A percentile compares a stretch with the other conserved stretches of the same genome.
Evolutionary conservation across 176 grass and related monocot genomes (phyloP).

Genomic region (Luzula sylvatica): DNA sequence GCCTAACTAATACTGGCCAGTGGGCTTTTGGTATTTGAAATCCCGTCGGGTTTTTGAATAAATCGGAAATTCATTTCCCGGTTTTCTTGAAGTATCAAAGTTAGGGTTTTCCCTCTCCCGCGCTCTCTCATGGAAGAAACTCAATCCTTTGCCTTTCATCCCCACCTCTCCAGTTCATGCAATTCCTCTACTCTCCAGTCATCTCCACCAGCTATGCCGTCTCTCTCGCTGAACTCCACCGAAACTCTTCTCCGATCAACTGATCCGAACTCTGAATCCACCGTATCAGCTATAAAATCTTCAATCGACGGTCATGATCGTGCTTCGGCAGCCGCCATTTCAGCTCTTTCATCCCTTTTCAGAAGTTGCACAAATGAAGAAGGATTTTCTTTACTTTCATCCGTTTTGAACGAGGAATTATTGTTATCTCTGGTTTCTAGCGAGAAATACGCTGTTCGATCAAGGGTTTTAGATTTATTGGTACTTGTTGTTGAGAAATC

Average conservation of each 20-base stretch:
- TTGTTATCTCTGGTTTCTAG: slow-evolving; percentile 25
- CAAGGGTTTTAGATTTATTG: slow-evolving; percentile 27
- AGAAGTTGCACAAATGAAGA: slow-evolving; percentile 2
- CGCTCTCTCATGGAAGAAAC: slow-evolving; percentile 9
- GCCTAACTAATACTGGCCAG: too few species aligned
- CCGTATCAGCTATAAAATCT: slow-evolving; percentile 18
- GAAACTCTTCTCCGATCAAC: slow-evolving; percentile 10
- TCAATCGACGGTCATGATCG: slow-evolving; percentile 13
- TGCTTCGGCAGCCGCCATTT: slow-evolving; percentile 18
- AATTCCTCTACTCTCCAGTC: too few species aligned
- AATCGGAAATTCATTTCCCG: not conserved
- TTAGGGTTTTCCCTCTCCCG: not conserved
- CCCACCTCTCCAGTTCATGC: slow-evolving; percentile 9
- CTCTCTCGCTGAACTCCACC: slow-evolving; percentile 8
- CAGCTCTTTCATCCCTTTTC: slow-evolving; percentile 10
- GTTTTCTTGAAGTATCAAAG: too few species aligned
- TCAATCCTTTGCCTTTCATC: not conserved
- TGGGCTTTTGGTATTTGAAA: too few species aligned
- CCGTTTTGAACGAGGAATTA: slow-evolving; percentile 21
- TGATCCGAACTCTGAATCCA: slow-evolving; percentile 14
- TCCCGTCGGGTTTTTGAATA: not conserved
- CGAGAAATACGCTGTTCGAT: slow-evolving; percentile 15
- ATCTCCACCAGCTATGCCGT: not conserved
- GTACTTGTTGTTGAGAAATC: slow-evolving; percentile 8
- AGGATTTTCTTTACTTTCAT: slow-evolving; percentile 10